These are phyloP conservation scores for Gelatoporia subvermispora DNA, from an alignment of 768 basidiomycete species.

Conservation along the genomic window DNA sequence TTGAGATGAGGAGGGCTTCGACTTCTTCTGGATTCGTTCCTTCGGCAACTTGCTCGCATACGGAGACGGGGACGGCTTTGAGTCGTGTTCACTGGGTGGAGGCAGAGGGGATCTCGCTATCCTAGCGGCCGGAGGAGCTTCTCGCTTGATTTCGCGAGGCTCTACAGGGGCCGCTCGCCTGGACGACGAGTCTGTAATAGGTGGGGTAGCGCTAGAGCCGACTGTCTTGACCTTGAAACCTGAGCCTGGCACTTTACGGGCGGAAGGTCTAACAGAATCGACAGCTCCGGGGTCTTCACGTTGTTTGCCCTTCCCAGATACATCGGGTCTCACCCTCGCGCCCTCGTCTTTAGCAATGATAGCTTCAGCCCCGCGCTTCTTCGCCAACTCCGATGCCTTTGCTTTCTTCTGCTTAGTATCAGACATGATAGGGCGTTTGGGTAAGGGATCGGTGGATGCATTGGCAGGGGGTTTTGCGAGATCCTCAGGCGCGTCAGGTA, in stretches of 20 bases:
- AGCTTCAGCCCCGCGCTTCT: slow-evolving; percentile 13
- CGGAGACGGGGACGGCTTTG: slow-evolving; percentile 3
- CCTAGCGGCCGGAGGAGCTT: slow-evolving; percentile 26
- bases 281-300: slow-evolving; percentile 10
- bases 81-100: slow-evolving; percentile 8
- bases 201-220: slow-evolving; percentile 17
- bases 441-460: slow-evolving; percentile 13
- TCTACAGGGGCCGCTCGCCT: slow-evolving; percentile 25
- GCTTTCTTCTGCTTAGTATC: slow-evolving; percentile 15
- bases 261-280: slow-evolving; percentile 11
- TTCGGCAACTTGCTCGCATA: too few species aligned
- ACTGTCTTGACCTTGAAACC: slow-evolving; percentile 38
- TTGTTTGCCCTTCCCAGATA: slow-evolving; percentile 13
- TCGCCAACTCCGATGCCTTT: slow-evolving; percentile 9
- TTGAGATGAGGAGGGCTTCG: slow-evolving; percentile 8
- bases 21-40: slow-evolving; percentile 21
- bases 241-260: slow-evolving; percentile 42
- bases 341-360: slow-evolving; percentile 46
- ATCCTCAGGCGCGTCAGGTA: neutral
- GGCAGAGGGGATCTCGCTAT: slow-evolving; percentile 27
- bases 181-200: slow-evolving; percentile 8
- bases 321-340: slow-evolving; percentile 18
- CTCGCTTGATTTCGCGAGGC: slow-evolving; percentile 22
- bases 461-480: slow-evolving; percentile 6
- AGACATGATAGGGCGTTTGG: slow-evolving; percentile 42